Evolutionary conservation across 78 protist genomes (phyloP).

Genomic region (Dictyostelium citrinum): DNA sequence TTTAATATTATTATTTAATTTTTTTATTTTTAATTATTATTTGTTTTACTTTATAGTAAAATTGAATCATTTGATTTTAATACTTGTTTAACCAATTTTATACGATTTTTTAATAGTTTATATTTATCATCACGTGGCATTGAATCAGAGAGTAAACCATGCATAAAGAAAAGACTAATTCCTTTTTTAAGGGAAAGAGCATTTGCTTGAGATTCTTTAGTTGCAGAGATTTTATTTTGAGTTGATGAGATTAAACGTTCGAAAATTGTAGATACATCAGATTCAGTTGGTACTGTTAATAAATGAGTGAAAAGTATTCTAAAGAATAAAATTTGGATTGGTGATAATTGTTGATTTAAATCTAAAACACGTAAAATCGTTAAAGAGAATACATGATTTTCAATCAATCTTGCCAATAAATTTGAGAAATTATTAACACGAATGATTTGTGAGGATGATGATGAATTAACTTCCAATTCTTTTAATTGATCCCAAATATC

Average conservation of each 20-base stretch:
- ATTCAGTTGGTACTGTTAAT: slow-evolving; percentile 6
- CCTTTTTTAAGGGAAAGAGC: slow-evolving; percentile 15
- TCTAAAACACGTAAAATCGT: slow-evolving; percentile 13
- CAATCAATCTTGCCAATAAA: slow-evolving; percentile 18
- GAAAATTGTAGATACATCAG: neutral
- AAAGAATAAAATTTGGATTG: slow-evolving; percentile 33
- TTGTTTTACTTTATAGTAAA: slow-evolving; percentile 1
- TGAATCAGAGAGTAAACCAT: slow-evolving; percentile 23
- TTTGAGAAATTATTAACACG: slow-evolving; percentile 1
- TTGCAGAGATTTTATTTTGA: slow-evolving; percentile 2
- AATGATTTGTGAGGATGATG: neutral
- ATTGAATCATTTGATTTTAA: slow-evolving; percentile 12
- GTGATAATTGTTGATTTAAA: slow-evolving; percentile 6
- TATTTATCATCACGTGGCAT: neutral
- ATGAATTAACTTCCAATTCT: neutral
- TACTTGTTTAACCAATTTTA: slow-evolving; percentile 2
- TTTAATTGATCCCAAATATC: slow-evolving; percentile 49
- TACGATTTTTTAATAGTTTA: slow-evolving; percentile 2
- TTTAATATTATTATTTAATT: no score
- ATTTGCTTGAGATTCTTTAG: neutral
- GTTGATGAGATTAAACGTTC: slow-evolving; percentile 28
- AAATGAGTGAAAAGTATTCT: slow-evolving; percentile 30
- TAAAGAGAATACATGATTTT: slow-evolving; percentile 18
- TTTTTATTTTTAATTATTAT: neutral
- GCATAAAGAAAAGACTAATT: slow-evolving; percentile 28